Percentiles rank a stretch among this genome's conserved stretches.
Evolutionary conservation across 108 stramenopile genomes (phyloP).

Genomic region (Cyclotella distinguenda): DNA sequence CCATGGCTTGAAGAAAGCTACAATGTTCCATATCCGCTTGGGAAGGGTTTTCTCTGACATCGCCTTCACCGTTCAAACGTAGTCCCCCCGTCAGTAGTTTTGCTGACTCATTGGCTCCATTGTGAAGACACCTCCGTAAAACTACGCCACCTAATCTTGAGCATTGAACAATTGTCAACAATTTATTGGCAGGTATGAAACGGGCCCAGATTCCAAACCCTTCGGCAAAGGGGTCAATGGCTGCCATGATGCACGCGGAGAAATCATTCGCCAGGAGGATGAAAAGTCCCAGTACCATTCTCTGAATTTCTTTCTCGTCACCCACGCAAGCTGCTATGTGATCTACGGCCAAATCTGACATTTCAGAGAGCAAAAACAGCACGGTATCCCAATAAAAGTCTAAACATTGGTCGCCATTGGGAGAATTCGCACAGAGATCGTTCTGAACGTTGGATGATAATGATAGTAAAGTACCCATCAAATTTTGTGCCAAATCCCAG

Average conservation of each 20-base stretch:
- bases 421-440: neutral
- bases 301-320: constrained; percentile 35
- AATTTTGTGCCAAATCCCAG: constrained; percentile 40
- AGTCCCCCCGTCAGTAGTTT: constrained; percentile 2
- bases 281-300: constrained; percentile 33
- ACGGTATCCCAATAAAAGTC: constrained; percentile 38
- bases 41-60: neutral
- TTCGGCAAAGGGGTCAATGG: constrained; percentile 32
- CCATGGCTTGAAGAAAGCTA: constrained; percentile 34
- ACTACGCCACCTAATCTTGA: constrained; percentile 31
- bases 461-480: constrained; percentile 21
- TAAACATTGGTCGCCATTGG: neutral
- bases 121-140: constrained; percentile 16
- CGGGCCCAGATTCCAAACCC: constrained; percentile 46
- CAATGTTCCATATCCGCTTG: constrained; percentile 24
- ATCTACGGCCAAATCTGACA: constrained; percentile 28
- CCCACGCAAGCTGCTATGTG: constrained; percentile 30
- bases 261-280: constrained; percentile 12
- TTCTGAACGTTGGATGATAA: constrained; percentile 1
- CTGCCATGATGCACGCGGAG: constrained; percentile 16
- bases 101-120: constrained; percentile 7
- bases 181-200: constrained; percentile 19
- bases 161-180: constrained; percentile 21
- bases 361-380: constrained; percentile 1
- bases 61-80: neutral